Conservation (phyloP, 352 stramenopile genomes). For the Phytopythium vexans region DNA sequence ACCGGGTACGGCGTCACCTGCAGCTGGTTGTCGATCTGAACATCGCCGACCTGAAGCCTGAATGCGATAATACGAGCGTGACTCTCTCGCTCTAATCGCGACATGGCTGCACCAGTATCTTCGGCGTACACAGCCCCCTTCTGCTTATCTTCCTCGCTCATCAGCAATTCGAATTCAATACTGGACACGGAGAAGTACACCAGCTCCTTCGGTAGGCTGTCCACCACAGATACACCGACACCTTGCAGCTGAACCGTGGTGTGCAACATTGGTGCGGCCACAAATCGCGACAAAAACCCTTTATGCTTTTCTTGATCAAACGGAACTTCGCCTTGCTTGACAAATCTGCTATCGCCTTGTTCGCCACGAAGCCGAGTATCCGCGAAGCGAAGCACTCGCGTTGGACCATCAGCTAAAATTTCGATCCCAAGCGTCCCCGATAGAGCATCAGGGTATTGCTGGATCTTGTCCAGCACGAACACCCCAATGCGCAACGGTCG, state of each 20-base stretch:
- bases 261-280: slow-evolving; percentile 49
- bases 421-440: slow-evolving; percentile 75
- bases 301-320: slow-evolving; percentile 12
- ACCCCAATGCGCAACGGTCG: slow-evolving; percentile 79
- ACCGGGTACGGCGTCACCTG: slow-evolving; percentile 80
- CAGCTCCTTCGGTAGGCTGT: slow-evolving; percentile 70
- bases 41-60: slow-evolving; percentile 67
- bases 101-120: slow-evolving; percentile 37
- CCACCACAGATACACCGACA: slow-evolving; percentile 75
- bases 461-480: slow-evolving; percentile 82
- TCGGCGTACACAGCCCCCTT: slow-evolving; percentile 37
- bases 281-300: slow-evolving; percentile 45
- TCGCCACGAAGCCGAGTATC: slow-evolving; percentile 72
- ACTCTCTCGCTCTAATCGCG: slow-evolving; percentile 53
- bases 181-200: slow-evolving; percentile 73
- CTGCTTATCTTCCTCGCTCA: slow-evolving; percentile 40
- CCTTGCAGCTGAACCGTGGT: slow-evolving; percentile 57
- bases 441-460: slow-evolving; percentile 72
- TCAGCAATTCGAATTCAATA: slow-evolving; percentile 56
- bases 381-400: slow-evolving; percentile 82
- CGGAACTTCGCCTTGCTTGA: slow-evolving; percentile 1
- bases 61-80: slow-evolving; percentile 53
- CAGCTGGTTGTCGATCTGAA: slow-evolving; percentile 89
- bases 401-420: slow-evolving; percentile 82
- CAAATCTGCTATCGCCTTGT: slow-evolving; percentile 11